A percentile compares a stretch with the other conserved stretches of the same genome.
Conservation (phyloP, 2,329 filamentous ascomycete species). For the Beauveria sp. region DNA sequence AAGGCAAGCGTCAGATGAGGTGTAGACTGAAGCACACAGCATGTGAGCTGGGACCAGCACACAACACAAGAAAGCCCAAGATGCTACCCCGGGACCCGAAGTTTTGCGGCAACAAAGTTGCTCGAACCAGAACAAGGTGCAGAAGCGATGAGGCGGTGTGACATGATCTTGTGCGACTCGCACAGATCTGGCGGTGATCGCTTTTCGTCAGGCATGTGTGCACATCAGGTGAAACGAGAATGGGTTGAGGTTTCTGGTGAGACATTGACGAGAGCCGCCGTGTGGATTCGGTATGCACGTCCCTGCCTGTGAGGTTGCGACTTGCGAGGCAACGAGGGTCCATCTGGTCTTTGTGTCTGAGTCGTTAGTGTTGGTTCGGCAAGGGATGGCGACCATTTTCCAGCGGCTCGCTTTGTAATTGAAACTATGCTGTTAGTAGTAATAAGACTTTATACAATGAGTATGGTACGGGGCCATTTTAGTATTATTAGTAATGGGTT, state of each 20-base stretch:
- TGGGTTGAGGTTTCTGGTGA: neutral
- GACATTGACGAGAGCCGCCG: neutral
- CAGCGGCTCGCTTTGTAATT: neutral
- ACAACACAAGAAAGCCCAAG: neutral
- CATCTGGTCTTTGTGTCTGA: neutral
- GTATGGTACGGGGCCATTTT: too few relatives aligned
- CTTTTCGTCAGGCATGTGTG: neutral
- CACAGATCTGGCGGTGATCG: slow-evolving; percentile 9
- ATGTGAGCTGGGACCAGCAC: neutral
- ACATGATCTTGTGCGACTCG: neutral
- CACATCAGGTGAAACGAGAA: neutral
- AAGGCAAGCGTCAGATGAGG: neutral
- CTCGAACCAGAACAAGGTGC: neutral
- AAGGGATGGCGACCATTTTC: neutral
- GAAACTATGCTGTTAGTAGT: neutral
- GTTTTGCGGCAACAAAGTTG: neutral
- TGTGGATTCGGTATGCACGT: neutral
- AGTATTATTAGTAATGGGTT: too few relatives aligned
- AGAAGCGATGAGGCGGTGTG: neutral
- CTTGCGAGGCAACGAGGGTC: neutral
- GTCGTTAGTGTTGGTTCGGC: neutral
- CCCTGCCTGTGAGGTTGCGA: neutral
- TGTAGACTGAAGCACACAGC: neutral
- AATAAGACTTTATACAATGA: neutral
- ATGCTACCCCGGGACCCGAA: neutral